These are phyloP conservation scores for Haplosporangium gracile DNA, from an alignment of 192 early-diverging fungal genomes.

Conservation along the genomic window DNA sequence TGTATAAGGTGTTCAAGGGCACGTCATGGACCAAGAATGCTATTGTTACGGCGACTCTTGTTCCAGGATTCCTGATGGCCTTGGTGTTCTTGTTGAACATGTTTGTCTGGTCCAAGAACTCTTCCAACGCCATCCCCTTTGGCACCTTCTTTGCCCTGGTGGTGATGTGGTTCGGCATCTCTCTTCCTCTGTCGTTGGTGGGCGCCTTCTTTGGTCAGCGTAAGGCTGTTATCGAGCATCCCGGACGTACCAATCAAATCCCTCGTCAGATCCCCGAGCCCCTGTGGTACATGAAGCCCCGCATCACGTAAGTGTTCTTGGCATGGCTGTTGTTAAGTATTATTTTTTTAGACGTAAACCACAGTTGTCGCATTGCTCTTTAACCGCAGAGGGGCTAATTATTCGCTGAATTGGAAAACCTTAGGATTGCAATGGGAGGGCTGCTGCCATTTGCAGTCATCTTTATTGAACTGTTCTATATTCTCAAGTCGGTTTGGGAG, in stretches of 20 bases:
- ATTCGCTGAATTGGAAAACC: not conserved
- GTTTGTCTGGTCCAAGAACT: conserved; percentile 88
- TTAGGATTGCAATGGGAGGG: conserved; percentile 59
- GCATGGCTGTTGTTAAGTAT: not conserved
- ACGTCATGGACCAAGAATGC: conserved; percentile 79
- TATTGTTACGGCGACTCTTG: conserved; percentile 68
- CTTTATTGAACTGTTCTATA: conserved; percentile 81
- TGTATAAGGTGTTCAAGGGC: conserved; percentile 80
- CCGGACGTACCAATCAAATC: conserved; percentile 91
- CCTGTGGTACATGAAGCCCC: conserved; percentile 74
- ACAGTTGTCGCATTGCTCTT: not conserved
- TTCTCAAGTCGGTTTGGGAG: conserved; percentile 79
- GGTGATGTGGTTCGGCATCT: conserved; percentile 84
- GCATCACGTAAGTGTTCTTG: conserved; percentile 59
- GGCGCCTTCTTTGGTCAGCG: conserved; percentile 93
- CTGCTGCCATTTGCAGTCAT: conserved; percentile 74
- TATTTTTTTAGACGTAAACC: not conserved
- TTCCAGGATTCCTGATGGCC: conserved; percentile 71
- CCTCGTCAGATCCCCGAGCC: conserved; percentile 92
- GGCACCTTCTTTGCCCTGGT: conserved; percentile 85
- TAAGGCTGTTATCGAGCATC: conserved; percentile 81
- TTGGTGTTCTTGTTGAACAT: conserved; percentile 83
- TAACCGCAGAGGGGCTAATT: not conserved
- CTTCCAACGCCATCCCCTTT: conserved; percentile 93
- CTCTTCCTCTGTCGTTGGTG: conserved; percentile 82